Conservation (phyloP, 2,329 filamentous ascomycete species). For the Cordyceps militaris region DNA sequence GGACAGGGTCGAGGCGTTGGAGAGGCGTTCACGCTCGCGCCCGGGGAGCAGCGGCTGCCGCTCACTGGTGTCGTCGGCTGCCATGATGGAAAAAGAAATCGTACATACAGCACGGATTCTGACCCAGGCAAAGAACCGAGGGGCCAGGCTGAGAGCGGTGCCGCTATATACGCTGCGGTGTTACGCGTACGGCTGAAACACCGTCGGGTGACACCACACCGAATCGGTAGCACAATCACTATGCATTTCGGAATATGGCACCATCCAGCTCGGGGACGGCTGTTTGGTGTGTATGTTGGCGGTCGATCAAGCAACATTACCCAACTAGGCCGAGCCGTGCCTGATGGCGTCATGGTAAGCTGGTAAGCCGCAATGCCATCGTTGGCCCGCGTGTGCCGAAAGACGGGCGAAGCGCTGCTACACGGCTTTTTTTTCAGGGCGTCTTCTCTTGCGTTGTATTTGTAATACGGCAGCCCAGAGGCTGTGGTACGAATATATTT, state of each 20-base stretch:
- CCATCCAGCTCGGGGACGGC: background rate
- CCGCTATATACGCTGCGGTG: background rate
- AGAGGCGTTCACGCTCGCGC: no score
- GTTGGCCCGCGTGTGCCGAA: background rate
- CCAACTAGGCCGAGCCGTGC: background rate
- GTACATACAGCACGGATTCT: background rate
- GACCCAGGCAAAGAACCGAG: background rate
- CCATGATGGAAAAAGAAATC: background rate
- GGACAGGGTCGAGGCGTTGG: background rate
- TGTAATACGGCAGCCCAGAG: no score
- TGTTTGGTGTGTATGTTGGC: no score
- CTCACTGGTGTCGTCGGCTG: background rate
- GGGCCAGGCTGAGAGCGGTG: background rate
- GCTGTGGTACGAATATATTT: no score
- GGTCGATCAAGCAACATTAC: no score
- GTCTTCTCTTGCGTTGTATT: no score
- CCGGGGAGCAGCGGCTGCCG: slow-evolving; percentile 6
- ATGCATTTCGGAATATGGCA: background rate
- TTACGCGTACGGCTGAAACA: background rate
- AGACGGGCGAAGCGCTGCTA: no score
- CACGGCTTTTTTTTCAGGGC: no score
- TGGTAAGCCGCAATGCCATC: slow-evolving; percentile 11
- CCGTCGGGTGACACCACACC: background rate
- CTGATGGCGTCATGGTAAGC: slow-evolving; percentile 11
- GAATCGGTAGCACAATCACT: background rate